Conservation (phyloP, 129 eudicot species). For the Centrapalus pauciflorus region DNA sequence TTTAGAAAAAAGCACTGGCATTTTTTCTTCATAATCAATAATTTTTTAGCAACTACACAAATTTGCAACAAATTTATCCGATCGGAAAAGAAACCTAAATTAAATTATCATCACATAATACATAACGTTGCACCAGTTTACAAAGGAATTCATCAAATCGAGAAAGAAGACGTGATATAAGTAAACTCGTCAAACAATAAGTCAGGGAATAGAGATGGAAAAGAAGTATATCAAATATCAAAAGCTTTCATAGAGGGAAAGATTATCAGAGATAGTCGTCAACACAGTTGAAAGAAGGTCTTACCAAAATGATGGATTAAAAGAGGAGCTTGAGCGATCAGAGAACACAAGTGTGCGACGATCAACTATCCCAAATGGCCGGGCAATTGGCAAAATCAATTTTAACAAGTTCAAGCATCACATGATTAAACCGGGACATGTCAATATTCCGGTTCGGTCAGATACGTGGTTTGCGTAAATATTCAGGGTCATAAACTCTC, state of each 20-base stretch:
- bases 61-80: neutral
- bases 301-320: neutral
- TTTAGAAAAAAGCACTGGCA: neutral
- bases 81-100: neutral
- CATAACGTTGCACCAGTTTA: neutral
- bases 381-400: neutral
- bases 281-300: neutral
- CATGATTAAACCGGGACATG: no score
- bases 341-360: neutral
- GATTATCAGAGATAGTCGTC: neutral
- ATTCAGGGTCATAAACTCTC: no score
- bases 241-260: neutral
- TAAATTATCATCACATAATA: neutral
- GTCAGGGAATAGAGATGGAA: neutral
- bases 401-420: no score
- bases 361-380: neutral
- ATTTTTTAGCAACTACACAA: neutral
- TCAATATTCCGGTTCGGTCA: no score
- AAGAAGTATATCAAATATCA: neutral
- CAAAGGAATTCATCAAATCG: slow-evolving; percentile 1
- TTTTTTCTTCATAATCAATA: neutral
- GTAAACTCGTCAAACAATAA: neutral
- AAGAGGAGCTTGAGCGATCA: neutral
- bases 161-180: neutral
- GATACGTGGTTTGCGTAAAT: no score